Conservation (phyloP, 352 stramenopile species). For the Pythium chondricola region DNA sequence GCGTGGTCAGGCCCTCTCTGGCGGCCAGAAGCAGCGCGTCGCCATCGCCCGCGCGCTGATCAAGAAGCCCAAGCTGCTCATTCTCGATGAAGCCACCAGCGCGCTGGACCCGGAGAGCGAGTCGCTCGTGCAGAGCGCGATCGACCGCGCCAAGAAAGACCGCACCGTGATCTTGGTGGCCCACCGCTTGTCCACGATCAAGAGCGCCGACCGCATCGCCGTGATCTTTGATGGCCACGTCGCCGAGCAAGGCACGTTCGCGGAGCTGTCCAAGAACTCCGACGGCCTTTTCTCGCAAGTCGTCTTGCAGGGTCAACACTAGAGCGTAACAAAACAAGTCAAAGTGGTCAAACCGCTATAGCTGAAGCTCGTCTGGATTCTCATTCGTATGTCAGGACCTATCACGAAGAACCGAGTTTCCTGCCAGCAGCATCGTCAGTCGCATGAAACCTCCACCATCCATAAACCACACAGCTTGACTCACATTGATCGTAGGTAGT, state of each 20-base stretch:
- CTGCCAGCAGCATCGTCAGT: not conserved
- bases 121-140: constrained; percentile 68
- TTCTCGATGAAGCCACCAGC: constrained; percentile 73
- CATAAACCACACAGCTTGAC: no score
- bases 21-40: constrained; percentile 78
- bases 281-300: constrained; percentile 76
- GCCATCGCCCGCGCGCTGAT: constrained; percentile 69
- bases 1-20: constrained; percentile 61
- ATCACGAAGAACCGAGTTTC: constrained; percentile 7
- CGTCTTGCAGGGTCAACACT: constrained; percentile 55
- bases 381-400: no score
- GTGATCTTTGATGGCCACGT: constrained; percentile 86
- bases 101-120: constrained; percentile 76
- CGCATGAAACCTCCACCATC: not conserved
- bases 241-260: constrained; percentile 78
- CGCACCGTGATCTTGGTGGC: constrained; percentile 97
- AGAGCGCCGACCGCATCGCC: constrained; percentile 88
- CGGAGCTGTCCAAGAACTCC: constrained; percentile 43
- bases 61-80: constrained; percentile 70
- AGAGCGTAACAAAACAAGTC: constrained; percentile 8
- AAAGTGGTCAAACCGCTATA: not conserved
- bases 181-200: constrained; percentile 93
- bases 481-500: constrained; percentile 24
- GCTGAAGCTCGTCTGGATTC: no score
- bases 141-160: constrained; percentile 68